A percentile compares a stretch with the other conserved stretches of the same genome.
phyloP scores from a whole-genome alignment of 2,329 filamentous ascomycete genomes.

The Thelonectria discophora region DNA sequence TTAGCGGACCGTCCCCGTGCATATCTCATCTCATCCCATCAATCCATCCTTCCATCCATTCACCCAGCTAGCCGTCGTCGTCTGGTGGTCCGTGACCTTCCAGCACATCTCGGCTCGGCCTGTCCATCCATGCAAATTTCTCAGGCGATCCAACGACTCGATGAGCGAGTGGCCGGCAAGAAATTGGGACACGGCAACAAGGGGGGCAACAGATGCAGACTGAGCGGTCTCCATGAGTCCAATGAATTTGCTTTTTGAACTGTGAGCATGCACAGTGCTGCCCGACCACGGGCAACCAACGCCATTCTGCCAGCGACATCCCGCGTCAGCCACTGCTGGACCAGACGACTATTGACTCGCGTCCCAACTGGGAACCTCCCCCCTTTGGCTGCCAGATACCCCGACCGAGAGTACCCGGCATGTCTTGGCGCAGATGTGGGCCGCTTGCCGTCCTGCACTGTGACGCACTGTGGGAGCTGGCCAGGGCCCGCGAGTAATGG shows the following conservation, averaged over 20 bases:
- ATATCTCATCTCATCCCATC: conserved; percentile 25
- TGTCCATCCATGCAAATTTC: conserved; percentile 25
- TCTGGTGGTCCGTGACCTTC: conserved; percentile 22
- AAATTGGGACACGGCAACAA: conserved; percentile 6
- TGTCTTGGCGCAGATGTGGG: conserved; percentile 1
- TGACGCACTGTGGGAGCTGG: conserved; percentile 10
- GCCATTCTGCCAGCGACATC: conserved; percentile 1
- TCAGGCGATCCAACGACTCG: conserved; percentile 19
- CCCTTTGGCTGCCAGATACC: conserved; percentile 12
- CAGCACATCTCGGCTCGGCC: conserved; percentile 24
- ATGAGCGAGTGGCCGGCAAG: conserved; percentile 5
- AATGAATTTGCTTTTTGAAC: conserved; percentile 10
- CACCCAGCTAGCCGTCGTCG: conserved; percentile 14
- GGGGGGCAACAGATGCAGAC: neutral
- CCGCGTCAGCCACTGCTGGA: neutral
- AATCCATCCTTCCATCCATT: conserved; percentile 9
- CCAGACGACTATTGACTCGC: conserved; percentile 15
- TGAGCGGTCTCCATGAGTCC: neutral
- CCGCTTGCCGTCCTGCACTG: conserved; percentile 1
- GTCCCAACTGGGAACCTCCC: neutral
- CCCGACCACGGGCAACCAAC: conserved; percentile 8
- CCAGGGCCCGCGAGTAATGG: neutral
- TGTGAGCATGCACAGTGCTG: neutral
- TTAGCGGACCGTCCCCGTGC: conserved; percentile 17
- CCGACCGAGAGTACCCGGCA: neutral